Percentiles rank a stretch among this genome's conserved stretches.
Evolutionary conservation across 2,329 filamentous ascomycete species (phyloP).

Genomic region (Talaromyces sp.): DNA sequence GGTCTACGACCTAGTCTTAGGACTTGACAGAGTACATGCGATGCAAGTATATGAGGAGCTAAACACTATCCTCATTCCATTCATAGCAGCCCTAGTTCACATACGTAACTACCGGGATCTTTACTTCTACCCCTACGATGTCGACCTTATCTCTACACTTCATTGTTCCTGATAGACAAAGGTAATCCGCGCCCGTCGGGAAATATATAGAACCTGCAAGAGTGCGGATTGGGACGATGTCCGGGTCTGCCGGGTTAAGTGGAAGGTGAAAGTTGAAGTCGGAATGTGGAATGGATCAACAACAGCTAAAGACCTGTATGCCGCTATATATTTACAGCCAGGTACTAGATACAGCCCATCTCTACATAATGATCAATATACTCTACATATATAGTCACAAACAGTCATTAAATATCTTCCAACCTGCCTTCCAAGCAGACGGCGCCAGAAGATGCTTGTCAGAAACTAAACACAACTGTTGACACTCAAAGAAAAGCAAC

Average conservation of each 20-base stretch:
- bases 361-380: background rate
- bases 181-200: background rate
- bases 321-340: background rate
- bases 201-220: background rate
- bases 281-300: slow-evolving; percentile 8
- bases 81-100: background rate
- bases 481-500: background rate
- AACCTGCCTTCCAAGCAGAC: background rate
- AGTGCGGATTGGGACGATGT: background rate
- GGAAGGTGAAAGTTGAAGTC: background rate
- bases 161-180: background rate
- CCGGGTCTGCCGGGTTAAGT: background rate
- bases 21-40: background rate
- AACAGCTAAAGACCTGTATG: background rate
- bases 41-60: background rate
- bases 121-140: background rate
- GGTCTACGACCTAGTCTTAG: background rate
- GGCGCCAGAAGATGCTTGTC: background rate
- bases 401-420: background rate
- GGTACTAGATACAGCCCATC: background rate
- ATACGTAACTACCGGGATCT: background rate
- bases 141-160: background rate
- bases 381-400: background rate
- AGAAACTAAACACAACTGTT: background rate
- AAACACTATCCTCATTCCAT: background rate